These are phyloP conservation scores for Hansenula sp. DNA, from an alignment of 1,139 yeast genomes.

Conservation along the genomic window DNA sequence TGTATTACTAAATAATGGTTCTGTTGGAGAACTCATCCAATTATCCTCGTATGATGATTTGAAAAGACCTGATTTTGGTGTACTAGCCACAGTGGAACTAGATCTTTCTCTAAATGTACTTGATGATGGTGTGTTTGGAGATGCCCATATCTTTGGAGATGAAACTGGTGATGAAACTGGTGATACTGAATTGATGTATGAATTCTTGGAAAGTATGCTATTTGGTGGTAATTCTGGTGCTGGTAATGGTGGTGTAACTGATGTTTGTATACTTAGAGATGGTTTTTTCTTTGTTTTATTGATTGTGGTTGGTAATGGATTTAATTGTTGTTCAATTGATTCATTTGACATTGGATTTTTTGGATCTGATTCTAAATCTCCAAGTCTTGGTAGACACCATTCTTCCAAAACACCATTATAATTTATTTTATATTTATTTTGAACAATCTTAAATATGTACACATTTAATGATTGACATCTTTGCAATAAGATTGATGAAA, in stretches of 20 bases:
- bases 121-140: constrained; percentile 9
- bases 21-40: constrained; percentile 15
- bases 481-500: constrained; percentile 20
- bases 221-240: constrained; percentile 7
- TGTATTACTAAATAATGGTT: constrained; percentile 8
- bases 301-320: constrained; percentile 12
- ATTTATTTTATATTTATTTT: constrained; percentile 18
- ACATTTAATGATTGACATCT: constrained; percentile 26
- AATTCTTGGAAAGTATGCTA: neutral
- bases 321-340: constrained; percentile 16
- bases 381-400: constrained; percentile 22
- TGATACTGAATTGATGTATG: constrained; percentile 2
- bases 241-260: constrained; percentile 22
- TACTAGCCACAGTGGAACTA: neutral
- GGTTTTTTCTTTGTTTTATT: constrained; percentile 9
- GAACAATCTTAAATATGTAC: constrained; percentile 24
- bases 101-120: constrained; percentile 4
- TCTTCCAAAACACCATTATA: constrained; percentile 17
- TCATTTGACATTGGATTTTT: constrained; percentile 12
- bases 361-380: constrained; percentile 20
- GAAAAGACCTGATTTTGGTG: constrained; percentile 3
- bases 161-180: constrained; percentile 10
- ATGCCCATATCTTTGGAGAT: constrained; percentile 16
- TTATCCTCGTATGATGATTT: constrained; percentile 9
- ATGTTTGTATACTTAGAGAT: constrained; percentile 15